phyloP scores from a whole-genome alignment of 2,329 filamentous ascomycete species.

The Blumeriella jaapii region DNA sequence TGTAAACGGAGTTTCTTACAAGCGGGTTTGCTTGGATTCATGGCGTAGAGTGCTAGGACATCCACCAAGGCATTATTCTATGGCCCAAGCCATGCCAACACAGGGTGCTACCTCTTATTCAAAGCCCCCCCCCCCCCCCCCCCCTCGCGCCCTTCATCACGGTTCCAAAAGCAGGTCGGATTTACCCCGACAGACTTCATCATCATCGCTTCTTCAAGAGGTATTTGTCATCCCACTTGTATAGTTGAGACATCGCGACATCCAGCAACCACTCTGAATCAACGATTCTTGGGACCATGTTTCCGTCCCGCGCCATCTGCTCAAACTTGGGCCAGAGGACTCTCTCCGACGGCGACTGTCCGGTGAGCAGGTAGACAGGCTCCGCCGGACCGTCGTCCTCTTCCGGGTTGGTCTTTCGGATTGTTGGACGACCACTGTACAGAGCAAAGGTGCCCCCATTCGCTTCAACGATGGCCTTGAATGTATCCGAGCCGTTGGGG shows the following conservation, averaged over 20 bases:
- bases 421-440: conserved; percentile 60
- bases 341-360: conserved; percentile 53
- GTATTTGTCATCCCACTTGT: conserved; percentile 56
- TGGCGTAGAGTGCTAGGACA: conserved; percentile 3
- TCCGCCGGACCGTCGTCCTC: conserved; percentile 51
- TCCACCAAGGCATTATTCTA: background rate
- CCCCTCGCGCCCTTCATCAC: no score
- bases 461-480: conserved; percentile 71
- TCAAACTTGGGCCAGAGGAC: conserved; percentile 71
- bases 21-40: conserved; percentile 4
- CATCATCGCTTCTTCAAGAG: conserved; percentile 23
- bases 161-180: no score
- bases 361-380: conserved; percentile 75
- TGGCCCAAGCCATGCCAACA: conserved; percentile 1
- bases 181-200: no score
- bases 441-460: conserved; percentile 78
- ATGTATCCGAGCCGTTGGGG: conserved; percentile 72
- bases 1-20: conserved; percentile 7
- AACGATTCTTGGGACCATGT: conserved; percentile 73
- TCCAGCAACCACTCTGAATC: conserved; percentile 82
- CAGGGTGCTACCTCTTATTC: no score
- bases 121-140: no score
- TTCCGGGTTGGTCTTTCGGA: conserved; percentile 49
- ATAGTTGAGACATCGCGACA: conserved; percentile 77
- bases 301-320: conserved; percentile 64